Base-by-base conservation (phyloP, 1,284 basidiomycete genomes). In the Mycena citricolor region DNA sequence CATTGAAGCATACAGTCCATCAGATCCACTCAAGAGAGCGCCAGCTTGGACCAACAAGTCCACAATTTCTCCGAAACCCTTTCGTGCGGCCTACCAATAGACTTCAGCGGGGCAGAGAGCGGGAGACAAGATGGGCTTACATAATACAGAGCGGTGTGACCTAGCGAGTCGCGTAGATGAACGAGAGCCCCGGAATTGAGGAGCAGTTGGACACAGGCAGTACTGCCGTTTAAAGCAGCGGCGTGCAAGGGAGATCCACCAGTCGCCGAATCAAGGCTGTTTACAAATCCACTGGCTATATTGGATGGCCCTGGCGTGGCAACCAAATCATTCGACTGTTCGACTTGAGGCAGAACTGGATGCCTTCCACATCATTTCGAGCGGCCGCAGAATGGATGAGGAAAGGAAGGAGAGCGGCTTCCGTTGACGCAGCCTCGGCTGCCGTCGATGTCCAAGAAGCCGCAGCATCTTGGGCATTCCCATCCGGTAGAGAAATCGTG, bases 131-230 rank as follows among this genome's bases (percentile, higher is more conserved):
- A 30, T 45, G 26, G 16, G 60, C 79, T 54, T 54, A 84, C 86
- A 64, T 90, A 86, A 62, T 90, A 90, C 17, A 90, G 64, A 5
- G 91, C 78, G 12, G 91, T 92, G 57, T 94, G 91, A 1, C 88
- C 90, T 30, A 89, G 69, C 3, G 66, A 62, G 57, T 93, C 89
- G 32, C 90, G 74, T 8, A 86, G 69, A 63, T 95, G 93, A 8
- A 97, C 92, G n/a, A 90, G 73, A 2, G 90, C 90, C 2, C 93
- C 93, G 1, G 80, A 79, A 47, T 80, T 71, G 24, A 97, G 71
- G 24, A 97, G 68, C 26, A 77, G 58, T 23, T 73, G 67, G 20
- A 84, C 78, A 38, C 80, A 77, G 5, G 61, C 63, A 1, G 65
- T 53, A 50, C 77, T 76, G 0, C 88, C 89, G 39, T 84, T 82